phyloP scores from a whole-genome alignment of 2,329 filamentous ascomycete species.

The Hirsutella minnesotensis region DNA sequence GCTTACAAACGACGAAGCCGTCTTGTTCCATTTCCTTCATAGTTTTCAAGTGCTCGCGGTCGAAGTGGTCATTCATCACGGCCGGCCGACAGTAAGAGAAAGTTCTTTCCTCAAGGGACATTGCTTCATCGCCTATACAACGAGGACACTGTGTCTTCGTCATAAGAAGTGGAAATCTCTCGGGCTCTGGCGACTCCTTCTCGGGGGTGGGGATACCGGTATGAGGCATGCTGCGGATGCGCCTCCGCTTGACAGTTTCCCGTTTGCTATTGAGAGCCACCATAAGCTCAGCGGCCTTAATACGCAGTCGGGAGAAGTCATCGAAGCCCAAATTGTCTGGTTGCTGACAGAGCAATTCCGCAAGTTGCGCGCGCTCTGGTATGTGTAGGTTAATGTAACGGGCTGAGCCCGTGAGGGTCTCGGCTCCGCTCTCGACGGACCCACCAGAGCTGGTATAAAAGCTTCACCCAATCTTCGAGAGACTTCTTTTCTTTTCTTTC shows the following conservation, averaged over 20 bases:
- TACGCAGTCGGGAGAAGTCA: not conserved
- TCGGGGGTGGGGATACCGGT: not conserved
- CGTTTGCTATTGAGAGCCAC: conserved; percentile 1
- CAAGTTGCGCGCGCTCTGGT: too few species aligned
- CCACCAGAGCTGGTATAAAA: too few species aligned
- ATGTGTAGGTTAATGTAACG: too few species aligned
- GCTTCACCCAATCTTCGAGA: too few species aligned
- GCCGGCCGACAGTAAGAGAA: not conserved
- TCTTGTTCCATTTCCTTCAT: not conserved
- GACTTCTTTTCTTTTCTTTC: too few species aligned
- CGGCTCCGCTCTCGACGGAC: too few species aligned
- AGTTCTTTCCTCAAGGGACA: not conserved
- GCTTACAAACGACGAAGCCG: not conserved
- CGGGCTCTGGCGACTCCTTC: conserved; percentile 1
- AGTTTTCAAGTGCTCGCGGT: not conserved
- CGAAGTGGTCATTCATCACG: not conserved
- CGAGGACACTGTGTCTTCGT: conserved; percentile 1
- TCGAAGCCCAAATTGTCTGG: not conserved
- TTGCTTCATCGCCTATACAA: not conserved
- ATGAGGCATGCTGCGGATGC: not conserved
- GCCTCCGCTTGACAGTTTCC: conserved; percentile 1
- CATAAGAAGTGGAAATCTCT: conserved; percentile 1
- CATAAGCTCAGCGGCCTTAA: too few species aligned
- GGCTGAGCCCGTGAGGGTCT: too few species aligned
- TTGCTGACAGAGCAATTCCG: not conserved